Percentiles rank a stretch among this genome's conserved stretches.
Conservation (phyloP, 176 grass and related monocot species). For the Lolium multiflorum region DNA sequence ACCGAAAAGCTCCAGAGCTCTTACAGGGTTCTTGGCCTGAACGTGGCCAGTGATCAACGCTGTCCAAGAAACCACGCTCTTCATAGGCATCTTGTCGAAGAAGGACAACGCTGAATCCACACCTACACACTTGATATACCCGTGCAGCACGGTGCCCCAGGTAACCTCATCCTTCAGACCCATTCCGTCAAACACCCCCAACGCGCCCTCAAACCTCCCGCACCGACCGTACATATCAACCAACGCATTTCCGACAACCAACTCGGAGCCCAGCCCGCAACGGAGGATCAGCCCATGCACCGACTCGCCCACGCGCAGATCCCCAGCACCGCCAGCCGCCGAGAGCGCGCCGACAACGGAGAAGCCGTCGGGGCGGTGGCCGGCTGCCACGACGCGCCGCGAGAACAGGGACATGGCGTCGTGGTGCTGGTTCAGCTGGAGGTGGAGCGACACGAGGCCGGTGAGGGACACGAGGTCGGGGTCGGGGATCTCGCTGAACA, state of each 20-base stretch:
- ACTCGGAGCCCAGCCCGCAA: constrained; percentile 33
- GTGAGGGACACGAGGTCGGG: constrained; percentile 68
- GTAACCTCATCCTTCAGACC: constrained; percentile 50
- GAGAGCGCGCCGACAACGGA: constrained; percentile 50
- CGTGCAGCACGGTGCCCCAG: constrained; percentile 68
- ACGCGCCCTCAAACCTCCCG: constrained; percentile 34
- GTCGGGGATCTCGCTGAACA: constrained; percentile 60
- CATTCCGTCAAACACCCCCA: constrained; percentile 52
- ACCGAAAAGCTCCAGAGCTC: constrained; percentile 61
- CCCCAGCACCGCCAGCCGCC: constrained; percentile 1
- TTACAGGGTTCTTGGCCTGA: constrained; percentile 53
- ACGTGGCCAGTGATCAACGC: constrained; percentile 65
- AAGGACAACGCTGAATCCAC: constrained; percentile 45
- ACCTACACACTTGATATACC: constrained; percentile 48
- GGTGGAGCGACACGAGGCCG: constrained; percentile 61
- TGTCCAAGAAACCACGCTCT: constrained; percentile 57
- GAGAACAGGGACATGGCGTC: constrained; percentile 56
- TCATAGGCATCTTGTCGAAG: constrained; percentile 55
- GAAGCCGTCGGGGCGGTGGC: constrained; percentile 51
- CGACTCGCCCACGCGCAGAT: constrained; percentile 3
- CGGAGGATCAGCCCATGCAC: constrained; percentile 53
- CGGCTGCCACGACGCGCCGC: neutral
- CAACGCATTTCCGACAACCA: constrained; percentile 58
- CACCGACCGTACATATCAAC: constrained; percentile 67
- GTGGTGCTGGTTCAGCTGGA: constrained; percentile 31